Evolutionary conservation across 2,329 filamentous ascomycete species (phyloP).

Genomic region (Elsinoe necatrix): DNA sequence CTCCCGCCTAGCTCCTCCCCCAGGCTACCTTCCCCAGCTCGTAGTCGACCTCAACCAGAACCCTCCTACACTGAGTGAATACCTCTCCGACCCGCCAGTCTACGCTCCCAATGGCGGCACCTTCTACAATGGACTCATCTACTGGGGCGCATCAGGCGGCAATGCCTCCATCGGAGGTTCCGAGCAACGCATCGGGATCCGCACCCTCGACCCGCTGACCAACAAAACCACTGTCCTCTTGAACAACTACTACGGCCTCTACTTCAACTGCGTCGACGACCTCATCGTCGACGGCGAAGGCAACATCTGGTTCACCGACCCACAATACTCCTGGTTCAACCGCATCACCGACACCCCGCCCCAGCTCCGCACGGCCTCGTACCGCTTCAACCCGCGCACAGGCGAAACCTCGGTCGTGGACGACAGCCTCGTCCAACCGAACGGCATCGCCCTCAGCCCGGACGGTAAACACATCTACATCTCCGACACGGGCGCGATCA

Average conservation of each 20-base stretch:
- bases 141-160: constrained; percentile 34
- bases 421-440: constrained; percentile 35
- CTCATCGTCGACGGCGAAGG: constrained; percentile 33
- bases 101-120: constrained; percentile 38
- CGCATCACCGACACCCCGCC: constrained; percentile 27
- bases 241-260: constrained; percentile 41
- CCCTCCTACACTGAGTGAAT: constrained; percentile 34
- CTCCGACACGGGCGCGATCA: constrained; percentile 33
- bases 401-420: constrained; percentile 36
- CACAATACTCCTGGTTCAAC: constrained; percentile 31
- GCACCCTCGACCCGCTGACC: constrained; percentile 40
- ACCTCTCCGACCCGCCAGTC: constrained; percentile 35
- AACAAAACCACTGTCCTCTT: constrained; percentile 35
- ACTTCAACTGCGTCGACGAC: constrained; percentile 39
- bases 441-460: constrained; percentile 39
- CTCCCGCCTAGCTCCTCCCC: constrained; percentile 31
- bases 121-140: constrained; percentile 33
- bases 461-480: constrained; percentile 40
- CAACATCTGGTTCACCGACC: constrained; percentile 45
- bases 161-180: constrained; percentile 31
- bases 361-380: constrained; percentile 29
- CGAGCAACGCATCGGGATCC: constrained; percentile 35
- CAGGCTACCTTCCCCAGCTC: constrained; percentile 31
- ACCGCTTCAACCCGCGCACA: constrained; percentile 37
- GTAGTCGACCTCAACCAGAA: constrained; percentile 36